These are phyloP conservation scores for Ophiostoma pallidulum DNA, from an alignment of 2,329 filamentous ascomycete genomes.

Conservation along the genomic window DNA sequence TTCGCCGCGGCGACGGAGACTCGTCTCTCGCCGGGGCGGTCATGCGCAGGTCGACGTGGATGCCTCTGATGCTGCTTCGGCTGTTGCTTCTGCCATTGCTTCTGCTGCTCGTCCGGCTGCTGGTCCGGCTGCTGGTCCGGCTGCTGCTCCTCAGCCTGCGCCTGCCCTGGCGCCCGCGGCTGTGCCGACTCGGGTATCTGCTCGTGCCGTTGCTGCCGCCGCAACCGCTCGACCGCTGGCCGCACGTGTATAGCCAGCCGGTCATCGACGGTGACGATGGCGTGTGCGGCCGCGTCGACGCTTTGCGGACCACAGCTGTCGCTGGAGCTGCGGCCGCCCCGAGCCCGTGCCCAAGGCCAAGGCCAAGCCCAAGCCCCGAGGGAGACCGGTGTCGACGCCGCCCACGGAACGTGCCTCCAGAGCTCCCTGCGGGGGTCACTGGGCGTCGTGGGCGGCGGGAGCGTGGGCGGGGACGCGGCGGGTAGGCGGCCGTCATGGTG, in stretches of 20 bases:
- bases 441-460: constrained; percentile 18
- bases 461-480: neutral
- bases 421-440: constrained; percentile 25
- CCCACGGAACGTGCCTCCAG: constrained; percentile 32
- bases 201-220: too few species aligned
- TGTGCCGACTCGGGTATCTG: too few species aligned
- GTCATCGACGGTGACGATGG: constrained; percentile 3
- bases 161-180: too few species aligned
- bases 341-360: neutral
- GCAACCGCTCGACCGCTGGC: too few species aligned
- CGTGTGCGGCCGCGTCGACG: constrained; percentile 2
- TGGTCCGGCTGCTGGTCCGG: neutral
- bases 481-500: neutral
- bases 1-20: constrained; percentile 7
- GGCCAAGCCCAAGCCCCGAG: too few species aligned
- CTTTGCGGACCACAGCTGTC: neutral
- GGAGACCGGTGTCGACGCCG: constrained; percentile 32
- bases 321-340: constrained; percentile 17
- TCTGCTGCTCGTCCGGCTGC: neutral
- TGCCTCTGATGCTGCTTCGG: too few species aligned
- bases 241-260: neutral
- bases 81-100: neutral
- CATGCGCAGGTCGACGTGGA: too few species aligned
- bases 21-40: too few species aligned
- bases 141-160: too few species aligned